Conservation (phyloP, 257 asterid genomes). For the Penstemon newberryi region DNA sequence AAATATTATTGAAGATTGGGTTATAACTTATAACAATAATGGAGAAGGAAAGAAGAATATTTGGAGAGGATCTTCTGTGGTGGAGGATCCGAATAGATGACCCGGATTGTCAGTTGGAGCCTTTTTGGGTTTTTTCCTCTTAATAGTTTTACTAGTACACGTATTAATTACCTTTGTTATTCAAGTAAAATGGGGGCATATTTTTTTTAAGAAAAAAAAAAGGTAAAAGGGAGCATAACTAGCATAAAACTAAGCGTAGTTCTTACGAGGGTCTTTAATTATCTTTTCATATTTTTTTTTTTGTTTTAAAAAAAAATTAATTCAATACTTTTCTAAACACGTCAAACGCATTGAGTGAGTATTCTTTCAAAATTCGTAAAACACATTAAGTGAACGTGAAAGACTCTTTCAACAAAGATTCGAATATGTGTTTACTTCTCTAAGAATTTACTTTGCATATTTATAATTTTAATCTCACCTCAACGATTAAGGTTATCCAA, state of each 20-base stretch:
- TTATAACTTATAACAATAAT: neutral
- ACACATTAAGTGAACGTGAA: too few species aligned
- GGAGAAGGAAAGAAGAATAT: constrained; percentile 32
- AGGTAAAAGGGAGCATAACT: neutral
- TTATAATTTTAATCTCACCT: too few species aligned
- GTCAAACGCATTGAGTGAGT: too few species aligned
- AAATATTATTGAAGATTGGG: neutral
- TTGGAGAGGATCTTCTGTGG: constrained; percentile 38
- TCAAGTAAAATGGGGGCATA: neutral
- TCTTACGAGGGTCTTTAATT: constrained; percentile 8
- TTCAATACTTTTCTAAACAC: too few species aligned
- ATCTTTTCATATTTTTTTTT: neutral
- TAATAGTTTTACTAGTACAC: neutral
- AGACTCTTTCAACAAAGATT: too few species aligned
- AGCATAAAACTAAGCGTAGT: constrained; percentile 16
- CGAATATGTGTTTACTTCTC: too few species aligned
- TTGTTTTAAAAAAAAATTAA: too few species aligned
- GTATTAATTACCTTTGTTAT: neutral
- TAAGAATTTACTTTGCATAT: too few species aligned
- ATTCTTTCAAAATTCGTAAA: too few species aligned
- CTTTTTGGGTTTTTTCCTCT: neutral
- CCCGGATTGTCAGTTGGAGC: constrained; percentile 40
- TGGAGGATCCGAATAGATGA: constrained; percentile 40
- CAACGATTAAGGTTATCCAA: too few species aligned
- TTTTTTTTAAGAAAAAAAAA: neutral